These are phyloP conservation scores for Ampelocalamus luodianensis DNA, from an alignment of 176 grass and related monocot species.

Conservation along the genomic window DNA sequence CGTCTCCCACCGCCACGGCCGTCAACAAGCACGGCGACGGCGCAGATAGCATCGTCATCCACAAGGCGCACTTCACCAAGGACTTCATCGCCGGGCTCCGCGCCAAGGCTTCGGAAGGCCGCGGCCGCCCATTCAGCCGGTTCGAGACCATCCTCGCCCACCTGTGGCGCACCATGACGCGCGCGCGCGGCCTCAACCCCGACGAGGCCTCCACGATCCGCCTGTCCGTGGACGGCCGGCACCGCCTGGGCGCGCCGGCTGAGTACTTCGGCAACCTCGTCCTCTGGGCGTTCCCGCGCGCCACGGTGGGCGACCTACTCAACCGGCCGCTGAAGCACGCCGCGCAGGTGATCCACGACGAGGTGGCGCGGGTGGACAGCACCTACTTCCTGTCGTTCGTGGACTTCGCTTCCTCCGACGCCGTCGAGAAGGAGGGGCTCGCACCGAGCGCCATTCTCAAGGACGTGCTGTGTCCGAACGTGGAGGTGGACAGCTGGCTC, in stretches of 20 bases:
- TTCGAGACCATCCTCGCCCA: slow-evolving; percentile 70
- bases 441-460: slow-evolving; percentile 43
- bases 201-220: slow-evolving; percentile 42
- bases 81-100: slow-evolving; percentile 59
- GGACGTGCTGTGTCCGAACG: slow-evolving; percentile 63
- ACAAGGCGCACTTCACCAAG: slow-evolving; percentile 61
- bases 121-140: slow-evolving; percentile 51
- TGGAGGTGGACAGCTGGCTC: slow-evolving; percentile 81
- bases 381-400: slow-evolving; percentile 79
- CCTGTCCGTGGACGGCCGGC: slow-evolving; percentile 66
- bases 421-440: slow-evolving; percentile 50
- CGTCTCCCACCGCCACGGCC: neutral
- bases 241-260: slow-evolving; percentile 41
- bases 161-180: slow-evolving; percentile 62
- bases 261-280: slow-evolving; percentile 76
- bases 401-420: slow-evolving; percentile 68
- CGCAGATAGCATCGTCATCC: slow-evolving; percentile 46
- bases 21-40: neutral
- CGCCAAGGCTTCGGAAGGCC: slow-evolving; percentile 28
- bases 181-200: slow-evolving; percentile 40
- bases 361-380: slow-evolving; percentile 57
- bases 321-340: slow-evolving; percentile 48
- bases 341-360: slow-evolving; percentile 59
- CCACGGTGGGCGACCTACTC: slow-evolving; percentile 48
- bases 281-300: slow-evolving; percentile 67